Conservation (phyloP, 257 asterid genomes). For the Lithospermum erythrorhizon region DNA sequence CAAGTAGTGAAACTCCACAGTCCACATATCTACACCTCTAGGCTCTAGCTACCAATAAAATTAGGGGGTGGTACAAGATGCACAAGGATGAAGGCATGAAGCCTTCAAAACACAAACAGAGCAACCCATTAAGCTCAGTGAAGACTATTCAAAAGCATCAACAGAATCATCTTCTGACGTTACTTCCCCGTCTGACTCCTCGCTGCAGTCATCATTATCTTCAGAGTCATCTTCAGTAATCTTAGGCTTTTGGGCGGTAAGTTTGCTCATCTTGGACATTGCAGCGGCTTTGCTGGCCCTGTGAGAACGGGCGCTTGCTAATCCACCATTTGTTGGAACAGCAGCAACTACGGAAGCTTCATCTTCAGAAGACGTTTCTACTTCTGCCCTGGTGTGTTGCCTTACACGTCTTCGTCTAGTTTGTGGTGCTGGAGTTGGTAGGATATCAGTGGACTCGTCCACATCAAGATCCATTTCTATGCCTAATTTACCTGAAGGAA, state of each 20-base stretch:
- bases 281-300: constrained; percentile 94
- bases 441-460: constrained; percentile 32
- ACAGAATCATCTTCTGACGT: constrained; percentile 45
- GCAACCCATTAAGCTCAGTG: neutral
- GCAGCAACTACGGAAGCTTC: constrained; percentile 54
- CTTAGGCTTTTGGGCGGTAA: constrained; percentile 23
- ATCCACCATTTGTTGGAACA: constrained; percentile 37
- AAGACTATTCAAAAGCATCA: constrained; percentile 3
- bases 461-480: constrained; percentile 38
- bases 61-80: neutral
- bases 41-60: constrained; percentile 1
- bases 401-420: constrained; percentile 42
- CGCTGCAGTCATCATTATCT: constrained; percentile 19
- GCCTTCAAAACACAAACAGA: neutral
- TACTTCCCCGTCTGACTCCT: constrained; percentile 44
- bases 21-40: neutral
- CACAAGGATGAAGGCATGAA: neutral
- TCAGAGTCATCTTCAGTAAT: constrained; percentile 45
- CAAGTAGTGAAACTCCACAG: constrained; percentile 6
- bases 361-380: constrained; percentile 52
- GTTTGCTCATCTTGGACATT: constrained; percentile 39
- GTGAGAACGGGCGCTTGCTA: constrained; percentile 49
- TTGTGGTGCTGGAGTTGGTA: constrained; percentile 61
- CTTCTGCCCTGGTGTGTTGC: constrained; percentile 39
- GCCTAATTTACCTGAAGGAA: constrained; percentile 43